Conservation (phyloP, 2,329 filamentous ascomycete species). For the Lasiodiplodia hormozganensis region DNA sequence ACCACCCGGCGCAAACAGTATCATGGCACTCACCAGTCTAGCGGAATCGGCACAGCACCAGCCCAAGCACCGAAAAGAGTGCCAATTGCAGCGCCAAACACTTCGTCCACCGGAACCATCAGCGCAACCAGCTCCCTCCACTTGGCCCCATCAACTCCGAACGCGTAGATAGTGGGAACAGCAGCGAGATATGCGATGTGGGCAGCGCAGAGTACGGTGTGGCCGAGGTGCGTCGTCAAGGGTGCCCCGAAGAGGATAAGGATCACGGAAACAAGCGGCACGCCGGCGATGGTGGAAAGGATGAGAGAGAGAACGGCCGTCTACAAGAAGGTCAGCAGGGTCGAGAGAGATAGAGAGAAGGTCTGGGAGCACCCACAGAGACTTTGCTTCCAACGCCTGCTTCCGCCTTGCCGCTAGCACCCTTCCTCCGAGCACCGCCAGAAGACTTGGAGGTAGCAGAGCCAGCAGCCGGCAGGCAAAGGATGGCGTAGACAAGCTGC, state of each 20-base stretch:
- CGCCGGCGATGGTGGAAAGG: constrained; percentile 61
- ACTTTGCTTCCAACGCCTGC: constrained; percentile 37
- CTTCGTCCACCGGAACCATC: constrained; percentile 78
- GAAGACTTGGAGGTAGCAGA: constrained; percentile 57
- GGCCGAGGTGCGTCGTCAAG: constrained; percentile 76
- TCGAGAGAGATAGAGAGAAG: not conserved
- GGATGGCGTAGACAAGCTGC: constrained; percentile 66
- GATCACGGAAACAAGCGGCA: constrained; percentile 64
- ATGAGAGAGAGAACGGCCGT: constrained; percentile 74
- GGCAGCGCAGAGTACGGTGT: constrained; percentile 80
- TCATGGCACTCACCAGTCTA: constrained; percentile 74
- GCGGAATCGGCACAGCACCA: constrained; percentile 90
- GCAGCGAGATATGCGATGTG: constrained; percentile 82
- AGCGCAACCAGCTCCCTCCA: constrained; percentile 76
- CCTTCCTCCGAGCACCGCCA: constrained; percentile 62
- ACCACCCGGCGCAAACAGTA: not conserved
- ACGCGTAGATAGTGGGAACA: constrained; percentile 83
- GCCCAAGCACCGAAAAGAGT: constrained; percentile 85
- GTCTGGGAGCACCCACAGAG: constrained; percentile 47
- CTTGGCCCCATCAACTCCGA: constrained; percentile 74
- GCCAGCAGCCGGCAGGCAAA: constrained; percentile 63
- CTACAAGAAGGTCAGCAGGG: constrained; percentile 49
- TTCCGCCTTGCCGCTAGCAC: constrained; percentile 47
- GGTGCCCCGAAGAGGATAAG: constrained; percentile 93
- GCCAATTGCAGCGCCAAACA: constrained; percentile 83